Conservation (phyloP, 192 early-diverging fungal genomes). For the Obelidium mucronatum region DNA sequence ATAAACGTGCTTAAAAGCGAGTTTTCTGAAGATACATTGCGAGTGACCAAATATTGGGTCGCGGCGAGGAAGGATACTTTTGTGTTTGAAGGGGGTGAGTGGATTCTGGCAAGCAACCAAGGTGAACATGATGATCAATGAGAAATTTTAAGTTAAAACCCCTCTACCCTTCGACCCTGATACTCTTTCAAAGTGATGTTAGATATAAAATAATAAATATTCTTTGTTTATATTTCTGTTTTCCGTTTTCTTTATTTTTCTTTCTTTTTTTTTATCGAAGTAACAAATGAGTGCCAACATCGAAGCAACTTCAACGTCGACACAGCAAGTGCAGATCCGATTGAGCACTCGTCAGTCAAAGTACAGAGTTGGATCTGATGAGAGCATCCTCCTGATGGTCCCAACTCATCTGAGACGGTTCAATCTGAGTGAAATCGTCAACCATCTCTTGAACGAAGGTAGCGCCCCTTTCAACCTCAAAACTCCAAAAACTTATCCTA, state of each 20-base stretch:
- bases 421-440: slow-evolving; percentile 93
- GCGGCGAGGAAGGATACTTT: neutral
- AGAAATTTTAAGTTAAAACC: no score
- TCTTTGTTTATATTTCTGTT: neutral
- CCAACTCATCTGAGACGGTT: slow-evolving; percentile 85
- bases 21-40: neutral
- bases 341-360: slow-evolving; percentile 77
- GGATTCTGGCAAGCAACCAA: no score
- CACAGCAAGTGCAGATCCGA: slow-evolving; percentile 69
- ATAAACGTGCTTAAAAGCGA: slow-evolving; percentile 2
- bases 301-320: neutral
- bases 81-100: no score
- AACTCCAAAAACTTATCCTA: no score
- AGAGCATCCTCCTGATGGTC: slow-evolving; percentile 77
- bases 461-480: slow-evolving; percentile 33
- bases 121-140: no score
- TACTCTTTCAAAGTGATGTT: no score
- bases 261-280: neutral
- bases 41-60: neutral
- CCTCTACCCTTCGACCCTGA: no score
- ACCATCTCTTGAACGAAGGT: slow-evolving; percentile 77
- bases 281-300: neutral
- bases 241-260: neutral
- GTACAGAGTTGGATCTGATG: slow-evolving; percentile 78
- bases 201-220: neutral